Evolutionary conservation across 2,329 filamentous ascomycete species (phyloP).

Genomic region (Trichoderma sp.): DNA sequence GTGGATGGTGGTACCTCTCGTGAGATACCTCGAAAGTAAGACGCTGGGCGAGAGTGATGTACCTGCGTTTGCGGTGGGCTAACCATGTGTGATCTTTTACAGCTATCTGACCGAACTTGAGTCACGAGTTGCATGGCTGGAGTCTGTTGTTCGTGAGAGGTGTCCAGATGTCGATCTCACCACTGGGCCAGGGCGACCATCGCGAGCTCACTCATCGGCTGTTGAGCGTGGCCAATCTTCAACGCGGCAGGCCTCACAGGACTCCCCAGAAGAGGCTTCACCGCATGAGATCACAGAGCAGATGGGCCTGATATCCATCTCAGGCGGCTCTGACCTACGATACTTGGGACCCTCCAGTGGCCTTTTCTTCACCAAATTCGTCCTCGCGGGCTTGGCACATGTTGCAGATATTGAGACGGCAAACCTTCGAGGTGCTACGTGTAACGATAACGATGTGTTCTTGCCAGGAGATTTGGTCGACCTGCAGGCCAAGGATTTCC

Average conservation of each 20-base stretch:
- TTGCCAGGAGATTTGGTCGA: slow-evolving; percentile 35
- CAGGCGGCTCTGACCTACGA: slow-evolving; percentile 44
- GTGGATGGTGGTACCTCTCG: slow-evolving; percentile 13
- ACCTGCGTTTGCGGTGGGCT: background rate
- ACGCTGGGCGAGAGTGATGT: background rate
- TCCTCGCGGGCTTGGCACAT: slow-evolving; percentile 34
- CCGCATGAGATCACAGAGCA: slow-evolving; percentile 45
- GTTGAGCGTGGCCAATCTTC: background rate
- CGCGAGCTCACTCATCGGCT: background rate
- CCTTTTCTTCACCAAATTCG: slow-evolving; percentile 49
- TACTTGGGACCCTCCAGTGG: slow-evolving; percentile 57
- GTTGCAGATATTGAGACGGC: slow-evolving; percentile 6
- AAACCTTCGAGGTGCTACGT: background rate
- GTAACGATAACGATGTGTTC: slow-evolving; percentile 19
- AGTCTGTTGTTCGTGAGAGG: slow-evolving; percentile 40
- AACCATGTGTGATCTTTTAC: background rate
- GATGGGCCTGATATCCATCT: slow-evolving; percentile 47
- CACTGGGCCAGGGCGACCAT: slow-evolving; percentile 22
- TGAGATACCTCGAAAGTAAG: slow-evolving; percentile 18
- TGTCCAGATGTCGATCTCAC: slow-evolving; percentile 43
- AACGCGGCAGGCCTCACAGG: background rate
- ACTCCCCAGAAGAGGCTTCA: slow-evolving; percentile 26
- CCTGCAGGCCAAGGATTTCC: slow-evolving; percentile 24
- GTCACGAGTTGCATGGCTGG: slow-evolving; percentile 38
- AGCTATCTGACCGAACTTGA: slow-evolving; percentile 13